phyloP scores from a whole-genome alignment of 441 rosid species.

The Breynia disticha region DNA sequence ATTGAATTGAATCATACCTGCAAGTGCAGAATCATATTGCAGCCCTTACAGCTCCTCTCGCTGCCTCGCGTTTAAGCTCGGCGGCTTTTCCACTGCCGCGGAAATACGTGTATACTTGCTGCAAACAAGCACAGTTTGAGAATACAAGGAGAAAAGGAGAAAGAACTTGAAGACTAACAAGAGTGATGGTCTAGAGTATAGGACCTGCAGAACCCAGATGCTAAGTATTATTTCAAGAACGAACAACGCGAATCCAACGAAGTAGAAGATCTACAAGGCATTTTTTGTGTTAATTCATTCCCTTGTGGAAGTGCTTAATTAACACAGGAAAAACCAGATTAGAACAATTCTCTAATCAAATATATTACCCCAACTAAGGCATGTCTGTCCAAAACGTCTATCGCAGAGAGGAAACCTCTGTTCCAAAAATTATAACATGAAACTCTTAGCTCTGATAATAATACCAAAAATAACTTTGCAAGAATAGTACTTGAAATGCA shows the following conservation, averaged over 20 bases:
- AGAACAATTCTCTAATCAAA: constrained; percentile 2
- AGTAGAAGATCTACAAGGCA: constrained; percentile 80
- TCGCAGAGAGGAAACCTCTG: constrained; percentile 85
- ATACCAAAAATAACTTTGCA: neutral
- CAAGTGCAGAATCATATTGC: constrained; percentile 31
- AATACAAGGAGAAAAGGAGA: no score
- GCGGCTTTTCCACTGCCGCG: constrained; percentile 82
- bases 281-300: no score
- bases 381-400: constrained; percentile 35
- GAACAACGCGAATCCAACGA: constrained; percentile 71
- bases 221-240: constrained; percentile 64
- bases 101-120: constrained; percentile 94
- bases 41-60: constrained; percentile 66
- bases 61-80: constrained; percentile 57
- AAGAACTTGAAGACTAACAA: neutral
- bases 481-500: neutral
- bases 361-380: constrained; percentile 61
- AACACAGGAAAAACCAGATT: neutral
- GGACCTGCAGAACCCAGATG: constrained; percentile 92
- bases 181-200: neutral
- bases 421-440: constrained; percentile 18
- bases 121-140: constrained; percentile 12
- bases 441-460: constrained; percentile 3
- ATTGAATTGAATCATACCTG: no score
- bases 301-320: neutral